Evolutionary conservation across 179 eudicot species (phyloP).

Genomic region (Dionaea muscipula): DNA sequence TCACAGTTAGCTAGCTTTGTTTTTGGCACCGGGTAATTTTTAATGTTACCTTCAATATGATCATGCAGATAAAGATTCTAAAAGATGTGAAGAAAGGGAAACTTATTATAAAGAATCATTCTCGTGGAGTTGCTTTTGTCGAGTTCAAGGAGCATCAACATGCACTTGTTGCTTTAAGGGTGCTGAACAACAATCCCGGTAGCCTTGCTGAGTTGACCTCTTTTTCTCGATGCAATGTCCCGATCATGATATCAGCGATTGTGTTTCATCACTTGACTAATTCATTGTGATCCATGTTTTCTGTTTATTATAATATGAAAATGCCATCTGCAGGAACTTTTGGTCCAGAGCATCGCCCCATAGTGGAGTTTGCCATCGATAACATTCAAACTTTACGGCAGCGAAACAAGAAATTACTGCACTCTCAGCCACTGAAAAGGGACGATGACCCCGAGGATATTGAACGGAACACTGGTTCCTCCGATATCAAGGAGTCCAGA

Average conservation of each 20-base stretch:
- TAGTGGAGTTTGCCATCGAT: slow-evolving; percentile 91
- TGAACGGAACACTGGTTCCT: slow-evolving; percentile 15
- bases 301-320: neutral
- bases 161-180: slow-evolving; percentile 91
- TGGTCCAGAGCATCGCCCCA: slow-evolving; percentile 85
- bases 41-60: neutral
- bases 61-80: slow-evolving; percentile 61
- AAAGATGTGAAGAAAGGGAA: slow-evolving; percentile 54
- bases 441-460: slow-evolving; percentile 13
- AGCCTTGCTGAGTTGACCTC: slow-evolving; percentile 2
- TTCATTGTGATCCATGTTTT: neutral
- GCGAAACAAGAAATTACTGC: slow-evolving; percentile 41
- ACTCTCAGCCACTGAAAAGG: slow-evolving; percentile 34
- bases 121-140: slow-evolving; percentile 92
- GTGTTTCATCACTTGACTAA: too few relatives aligned
- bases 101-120: slow-evolving; percentile 37
- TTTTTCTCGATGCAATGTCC: neutral
- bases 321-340: slow-evolving; percentile 42
- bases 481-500: slow-evolving; percentile 21
- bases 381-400: slow-evolving; percentile 65
- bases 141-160: slow-evolving; percentile 93
- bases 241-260: neutral
- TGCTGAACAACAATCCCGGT: slow-evolving; percentile 96
- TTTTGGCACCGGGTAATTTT: neutral
- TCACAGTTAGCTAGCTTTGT: neutral